These are phyloP conservation scores for Globisporangium iwayamae DNA, from an alignment of 352 stramenopile species.

Conservation along the genomic window DNA sequence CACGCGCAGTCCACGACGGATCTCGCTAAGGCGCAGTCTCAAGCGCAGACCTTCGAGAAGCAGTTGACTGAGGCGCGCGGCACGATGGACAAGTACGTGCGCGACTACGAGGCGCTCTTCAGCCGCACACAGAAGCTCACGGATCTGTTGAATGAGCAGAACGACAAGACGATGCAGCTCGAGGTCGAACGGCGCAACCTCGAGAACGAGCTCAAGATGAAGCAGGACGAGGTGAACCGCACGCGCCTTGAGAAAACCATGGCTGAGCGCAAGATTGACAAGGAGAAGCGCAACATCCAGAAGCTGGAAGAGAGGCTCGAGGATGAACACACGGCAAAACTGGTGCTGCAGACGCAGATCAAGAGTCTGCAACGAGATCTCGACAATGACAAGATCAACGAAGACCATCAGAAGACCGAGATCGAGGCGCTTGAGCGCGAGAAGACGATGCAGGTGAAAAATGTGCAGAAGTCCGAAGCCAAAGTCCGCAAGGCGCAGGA, in stretches of 20 bases:
- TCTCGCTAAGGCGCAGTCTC: slow-evolving; percentile 59
- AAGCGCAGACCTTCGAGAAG: slow-evolving; percentile 85
- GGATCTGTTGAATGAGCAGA: slow-evolving; percentile 92
- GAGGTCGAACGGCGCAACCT: slow-evolving; percentile 77
- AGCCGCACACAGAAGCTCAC: slow-evolving; percentile 89
- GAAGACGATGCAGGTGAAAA: slow-evolving; percentile 81
- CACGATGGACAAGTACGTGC: slow-evolving; percentile 93
- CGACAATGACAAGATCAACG: slow-evolving; percentile 74
- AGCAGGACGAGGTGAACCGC: slow-evolving; percentile 79
- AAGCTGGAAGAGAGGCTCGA: slow-evolving; percentile 92
- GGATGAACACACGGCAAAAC: slow-evolving; percentile 82
- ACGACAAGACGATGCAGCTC: slow-evolving; percentile 80
- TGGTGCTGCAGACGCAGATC: slow-evolving; percentile 79
- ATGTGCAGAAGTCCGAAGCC: slow-evolving; percentile 77
- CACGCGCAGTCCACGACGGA: slow-evolving; percentile 43
- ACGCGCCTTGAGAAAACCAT: slow-evolving; percentile 87
- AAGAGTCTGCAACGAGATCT: slow-evolving; percentile 82
- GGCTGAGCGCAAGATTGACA: slow-evolving; percentile 88
- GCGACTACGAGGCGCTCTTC: slow-evolving; percentile 92
- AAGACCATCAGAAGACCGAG: slow-evolving; percentile 69
- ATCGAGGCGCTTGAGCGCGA: slow-evolving; percentile 86
- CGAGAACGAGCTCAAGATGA: slow-evolving; percentile 84
- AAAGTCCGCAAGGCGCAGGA: slow-evolving; percentile 86
- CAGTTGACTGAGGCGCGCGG: slow-evolving; percentile 63
- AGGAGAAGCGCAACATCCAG: slow-evolving; percentile 80